phyloP scores from a whole-genome alignment of 75 land plant species.

The Picea sitchensis region DNA sequence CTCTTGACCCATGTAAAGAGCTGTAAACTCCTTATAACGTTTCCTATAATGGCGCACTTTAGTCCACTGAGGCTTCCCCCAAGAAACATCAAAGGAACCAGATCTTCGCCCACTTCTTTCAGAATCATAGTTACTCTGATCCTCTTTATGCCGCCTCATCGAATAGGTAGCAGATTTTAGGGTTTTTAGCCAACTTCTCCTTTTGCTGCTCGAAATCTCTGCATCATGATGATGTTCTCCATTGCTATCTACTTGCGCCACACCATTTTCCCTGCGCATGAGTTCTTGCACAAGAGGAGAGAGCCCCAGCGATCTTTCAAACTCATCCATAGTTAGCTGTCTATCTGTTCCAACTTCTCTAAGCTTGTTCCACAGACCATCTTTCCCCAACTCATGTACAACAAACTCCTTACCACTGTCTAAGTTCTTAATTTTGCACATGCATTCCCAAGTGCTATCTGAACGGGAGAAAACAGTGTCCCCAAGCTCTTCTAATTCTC shows the following conservation, averaged over 20 bases:
- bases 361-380: constrained; percentile 33
- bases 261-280: constrained; percentile 26
- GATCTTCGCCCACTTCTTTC: constrained; percentile 7
- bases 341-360: constrained; percentile 45
- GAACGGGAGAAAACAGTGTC: neutral
- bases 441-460: constrained; percentile 15
- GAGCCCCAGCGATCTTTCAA: constrained; percentile 40
- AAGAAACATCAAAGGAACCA: constrained; percentile 7
- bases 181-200: constrained; percentile 54
- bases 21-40: constrained; percentile 49
- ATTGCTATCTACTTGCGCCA: constrained; percentile 2
- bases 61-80: constrained; percentile 17
- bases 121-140: constrained; percentile 15
- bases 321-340: constrained; percentile 41
- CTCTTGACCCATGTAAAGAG: constrained; percentile 66
- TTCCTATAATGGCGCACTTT: constrained; percentile 55
- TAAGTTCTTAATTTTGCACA: constrained; percentile 38
- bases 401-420: constrained; percentile 51
- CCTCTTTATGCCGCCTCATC: constrained; percentile 19
- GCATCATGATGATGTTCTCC: constrained; percentile 2
- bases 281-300: constrained; percentile 51
- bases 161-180: constrained; percentile 34
- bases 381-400: constrained; percentile 22
- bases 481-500: constrained; percentile 1
- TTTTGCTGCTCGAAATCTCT: constrained; percentile 4